These are phyloP conservation scores for Oryza glaberrima DNA, from an alignment of 176 grass and related monocot genomes.

Conservation along the genomic window DNA sequence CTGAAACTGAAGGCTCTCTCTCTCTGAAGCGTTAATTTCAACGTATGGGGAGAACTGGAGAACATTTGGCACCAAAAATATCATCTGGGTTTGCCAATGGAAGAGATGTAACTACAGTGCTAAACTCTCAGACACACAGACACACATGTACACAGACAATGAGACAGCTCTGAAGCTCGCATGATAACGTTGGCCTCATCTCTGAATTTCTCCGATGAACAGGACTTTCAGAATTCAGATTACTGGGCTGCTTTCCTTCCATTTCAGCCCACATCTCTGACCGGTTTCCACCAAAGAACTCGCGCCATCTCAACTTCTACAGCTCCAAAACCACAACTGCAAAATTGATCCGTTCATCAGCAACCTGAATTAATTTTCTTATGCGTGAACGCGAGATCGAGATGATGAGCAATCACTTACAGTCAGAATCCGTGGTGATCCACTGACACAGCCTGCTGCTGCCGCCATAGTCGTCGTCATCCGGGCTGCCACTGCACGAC, in stretches of 20 bases:
- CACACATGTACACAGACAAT: background rate
- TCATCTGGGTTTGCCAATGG: background rate
- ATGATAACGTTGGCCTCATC: background rate
- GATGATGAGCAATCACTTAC: slow-evolving; percentile 33
- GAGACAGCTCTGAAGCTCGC: background rate
- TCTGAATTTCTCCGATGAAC: background rate
- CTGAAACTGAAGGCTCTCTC: too few species aligned
- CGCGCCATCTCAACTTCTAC: slow-evolving; percentile 1
- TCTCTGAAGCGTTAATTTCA: background rate
- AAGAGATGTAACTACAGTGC: background rate
- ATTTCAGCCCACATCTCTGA: background rate
- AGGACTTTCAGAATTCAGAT: background rate
- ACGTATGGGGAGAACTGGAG: background rate
- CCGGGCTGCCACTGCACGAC: slow-evolving; percentile 10
- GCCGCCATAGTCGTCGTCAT: background rate
- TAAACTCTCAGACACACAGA: background rate
- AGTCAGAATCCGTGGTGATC: slow-evolving; percentile 68
- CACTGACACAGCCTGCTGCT: slow-evolving; percentile 42
- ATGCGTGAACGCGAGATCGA: too few species aligned
- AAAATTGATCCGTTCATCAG: background rate
- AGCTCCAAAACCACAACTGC: slow-evolving; percentile 62
- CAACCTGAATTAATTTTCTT: too few species aligned
- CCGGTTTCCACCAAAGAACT: background rate
- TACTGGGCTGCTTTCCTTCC: background rate
- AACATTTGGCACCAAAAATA: background rate